Evolutionary conservation across 2,329 filamentous ascomycete genomes (phyloP).

Genomic region (Parastagonospora avenae): DNA sequence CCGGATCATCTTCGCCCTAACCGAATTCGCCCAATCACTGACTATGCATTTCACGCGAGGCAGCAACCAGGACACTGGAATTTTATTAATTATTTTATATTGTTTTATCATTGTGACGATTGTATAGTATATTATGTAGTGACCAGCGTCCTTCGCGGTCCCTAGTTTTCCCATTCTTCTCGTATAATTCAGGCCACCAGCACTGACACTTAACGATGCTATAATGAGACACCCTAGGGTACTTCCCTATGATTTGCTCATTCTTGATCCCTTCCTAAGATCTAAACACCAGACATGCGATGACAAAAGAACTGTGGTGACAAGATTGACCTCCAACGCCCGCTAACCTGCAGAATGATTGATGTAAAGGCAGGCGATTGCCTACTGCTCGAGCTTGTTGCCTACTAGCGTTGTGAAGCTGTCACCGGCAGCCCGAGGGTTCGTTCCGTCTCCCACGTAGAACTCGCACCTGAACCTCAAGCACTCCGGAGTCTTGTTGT

Average conservation of each 20-base stretch:
- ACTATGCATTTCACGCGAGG: background rate
- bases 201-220: no score
- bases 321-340: background rate
- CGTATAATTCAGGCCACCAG: no score
- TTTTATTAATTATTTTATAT: no score
- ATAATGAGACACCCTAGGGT: no score
- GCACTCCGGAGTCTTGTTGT: slow-evolving; percentile 38
- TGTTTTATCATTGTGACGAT: no score
- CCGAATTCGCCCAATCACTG: slow-evolving; percentile 4
- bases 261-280: background rate
- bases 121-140: no score
- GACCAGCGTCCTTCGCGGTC: no score
- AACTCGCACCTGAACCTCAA: slow-evolving; percentile 53
- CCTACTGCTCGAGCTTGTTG: slow-evolving; percentile 11
- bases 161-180: no score
- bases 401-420: slow-evolving; percentile 30
- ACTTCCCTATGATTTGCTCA: background rate
- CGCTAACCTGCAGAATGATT: slow-evolving; percentile 5
- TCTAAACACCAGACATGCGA: slow-evolving; percentile 4
- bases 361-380: background rate
- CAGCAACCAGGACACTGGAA: no score
- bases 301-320: slow-evolving; percentile 3
- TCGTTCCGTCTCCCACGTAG: slow-evolving; percentile 45
- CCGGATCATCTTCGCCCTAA: slow-evolving; percentile 11
- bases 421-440: slow-evolving; percentile 30